Base-by-base conservation (phyloP, 495 filamentous ascomycete genomes). In the Talaromyces adpressus region DNA sequence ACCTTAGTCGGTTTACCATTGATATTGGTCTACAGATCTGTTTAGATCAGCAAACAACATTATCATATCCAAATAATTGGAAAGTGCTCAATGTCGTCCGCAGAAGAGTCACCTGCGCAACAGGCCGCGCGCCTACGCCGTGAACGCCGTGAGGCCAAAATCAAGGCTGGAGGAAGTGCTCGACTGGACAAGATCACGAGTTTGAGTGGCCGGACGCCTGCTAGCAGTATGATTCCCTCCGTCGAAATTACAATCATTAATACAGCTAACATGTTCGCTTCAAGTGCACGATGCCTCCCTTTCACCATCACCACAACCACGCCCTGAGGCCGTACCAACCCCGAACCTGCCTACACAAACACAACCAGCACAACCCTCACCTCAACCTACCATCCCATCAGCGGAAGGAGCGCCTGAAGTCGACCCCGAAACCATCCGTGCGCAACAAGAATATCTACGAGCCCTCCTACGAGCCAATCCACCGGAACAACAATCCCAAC, bases 91-190 rank as follows among this genome's bases (percentile, higher is more conserved):
- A 79, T 78, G 75, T 77, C 73, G 27, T 70, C 75, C 14, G 58
- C 75, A 45, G 80, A 81, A 29, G 83, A 85, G 68, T 84, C 84
- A 1, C 77, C 84, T 20, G 82, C 81, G 34, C 85, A 87, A 65
- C 72, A 89, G 65, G 87, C 93, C 71, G 89, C 91, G 27, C 89
- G 92, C 20, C 81, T 92, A 41, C 91, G 93, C 66, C 92, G 94
- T 66, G 92, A 96, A 73, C 87, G 91, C 41, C 86, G 92, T 23
- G 90, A 96, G 75, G 91, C 92, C 30, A 97, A 96, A 78, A 89
- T 97, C 75, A 87, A 84, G 67, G 90, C 89, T 62, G 90, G 89
- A 58, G 94, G 91, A 41, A 84, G 86, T 36, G 82, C 86, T 25
- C 83, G 94, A 65, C 79, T 99, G 62, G 87, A 92, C 63, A 90